Base-by-base conservation (phyloP, 2,329 filamentous ascomycete genomes). In the Aspergillus sp. region DNA sequence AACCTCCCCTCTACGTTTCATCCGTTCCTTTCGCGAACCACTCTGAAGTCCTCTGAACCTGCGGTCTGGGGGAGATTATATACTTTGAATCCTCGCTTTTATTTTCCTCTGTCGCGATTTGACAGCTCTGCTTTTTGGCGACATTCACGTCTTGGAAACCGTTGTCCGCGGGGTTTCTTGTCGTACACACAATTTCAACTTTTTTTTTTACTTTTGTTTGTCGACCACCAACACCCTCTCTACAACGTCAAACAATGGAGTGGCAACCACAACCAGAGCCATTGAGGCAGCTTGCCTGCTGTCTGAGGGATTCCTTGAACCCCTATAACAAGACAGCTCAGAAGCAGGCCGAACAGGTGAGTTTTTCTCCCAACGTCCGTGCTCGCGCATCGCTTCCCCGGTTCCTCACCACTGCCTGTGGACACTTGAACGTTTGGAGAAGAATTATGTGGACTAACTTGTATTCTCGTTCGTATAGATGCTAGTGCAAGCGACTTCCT, bases 191-290 rank as follows among this genome's bases (percentile, higher is more conserved):
- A 49, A 48, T 47, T 48, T 41, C 32, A 46, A 45, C 48, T 46
- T 47, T 46, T 41, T 42, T 49, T 45, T 32, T 46, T n/a, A 19
- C 30, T 27, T 45, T 39, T 32, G 15, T 17, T 23, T 42, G 35
- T 46, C 45, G 39, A 46, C 46, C 45, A 33, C 47, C 42, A 9
- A 33, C 43, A 27, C 33, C 46, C 45, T 22, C 19, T 17, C 27
- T 49, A 19, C 35, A 37, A 37, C 32, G 41, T 38, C 45, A 30
- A 45, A 57, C 44, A 44, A 96, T 95, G 90, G 82, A 85, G 71
- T 98, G 93, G 93, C 88, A 95, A 75, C 93, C 93, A 53, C 78
- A 87, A 63, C 82, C 85, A 62, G 88, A 90, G 77, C 89, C 86
- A 68, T 78, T 98, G 76, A 81, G 80, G 77, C 90, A 96, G 79